Percentiles rank a stretch among this genome's conserved stretches.
Conservation (phyloP, 148 eudicot genomes). For the Cornus controversa region DNA sequence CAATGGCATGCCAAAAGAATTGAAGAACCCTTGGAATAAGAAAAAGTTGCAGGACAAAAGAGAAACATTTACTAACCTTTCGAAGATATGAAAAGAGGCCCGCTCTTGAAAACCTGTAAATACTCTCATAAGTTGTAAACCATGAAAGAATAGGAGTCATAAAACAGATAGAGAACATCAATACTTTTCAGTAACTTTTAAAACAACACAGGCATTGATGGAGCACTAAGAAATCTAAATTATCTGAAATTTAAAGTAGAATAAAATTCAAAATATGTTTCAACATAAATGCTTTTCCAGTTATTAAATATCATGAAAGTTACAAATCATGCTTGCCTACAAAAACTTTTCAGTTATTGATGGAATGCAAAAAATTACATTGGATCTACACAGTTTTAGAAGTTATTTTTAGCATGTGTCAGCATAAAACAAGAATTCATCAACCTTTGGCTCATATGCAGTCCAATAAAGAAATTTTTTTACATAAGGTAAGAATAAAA, state of each 20-base stretch:
- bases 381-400: too few relatives aligned
- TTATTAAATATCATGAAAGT: neutral
- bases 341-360: too few relatives aligned
- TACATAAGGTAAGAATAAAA: too few relatives aligned
- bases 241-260: neutral
- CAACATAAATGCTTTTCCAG: neutral
- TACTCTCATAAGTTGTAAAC: constrained; percentile 13
- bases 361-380: too few relatives aligned
- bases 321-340: neutral
- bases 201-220: neutral
- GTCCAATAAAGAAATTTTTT: too few relatives aligned
- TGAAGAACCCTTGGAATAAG: neutral
- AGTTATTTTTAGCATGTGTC: too few relatives aligned
- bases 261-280: too few relatives aligned
- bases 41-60: neutral
- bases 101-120: constrained; percentile 90
- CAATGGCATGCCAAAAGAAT: neutral
- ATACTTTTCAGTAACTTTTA: too few relatives aligned
- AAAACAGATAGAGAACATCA: neutral
- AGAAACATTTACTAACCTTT: constrained; percentile 60
- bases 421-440: too few relatives aligned
- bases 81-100: constrained; percentile 94
- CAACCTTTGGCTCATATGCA: too few relatives aligned
- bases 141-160: neutral
- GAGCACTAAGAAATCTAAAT: neutral